A percentile compares a stretch with the other conserved stretches of the same genome.
Conservation (phyloP, 768 basidiomycete species). For the Boletus reticuloceps region DNA sequence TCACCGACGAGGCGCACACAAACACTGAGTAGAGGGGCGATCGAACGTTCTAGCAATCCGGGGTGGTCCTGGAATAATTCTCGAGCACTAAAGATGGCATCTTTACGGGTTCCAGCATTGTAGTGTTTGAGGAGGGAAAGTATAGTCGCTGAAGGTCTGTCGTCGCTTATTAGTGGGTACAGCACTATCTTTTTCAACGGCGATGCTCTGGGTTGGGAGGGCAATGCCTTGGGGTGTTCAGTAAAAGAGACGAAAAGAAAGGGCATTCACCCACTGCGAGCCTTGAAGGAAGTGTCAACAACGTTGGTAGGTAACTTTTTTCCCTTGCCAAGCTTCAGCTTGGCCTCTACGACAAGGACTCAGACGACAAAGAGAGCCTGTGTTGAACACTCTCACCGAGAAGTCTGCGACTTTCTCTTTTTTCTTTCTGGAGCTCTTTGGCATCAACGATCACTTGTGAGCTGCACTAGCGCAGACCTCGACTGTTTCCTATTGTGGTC, state of each 20-base stretch:
- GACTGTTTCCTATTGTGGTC: conserved; percentile 9
- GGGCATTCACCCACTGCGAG: conserved; percentile 63
- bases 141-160: conserved; percentile 73
- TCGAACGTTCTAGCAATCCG: conserved; percentile 46
- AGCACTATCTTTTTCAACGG: conserved; percentile 48
- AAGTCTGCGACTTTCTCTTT: conserved; percentile 90
- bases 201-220: conserved; percentile 81
- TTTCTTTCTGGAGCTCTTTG: conserved; percentile 83
- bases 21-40: conserved; percentile 55
- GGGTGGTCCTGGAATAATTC: conserved; percentile 70
- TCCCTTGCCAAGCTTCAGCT: conserved; percentile 94
- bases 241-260: background rate
- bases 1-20: conserved; percentile 76
- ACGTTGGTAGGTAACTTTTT: conserved; percentile 81
- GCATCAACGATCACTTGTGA: conserved; percentile 45
- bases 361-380: background rate
- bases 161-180: conserved; percentile 75
- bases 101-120: conserved; percentile 71
- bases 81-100: conserved; percentile 68
- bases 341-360: conserved; percentile 65
- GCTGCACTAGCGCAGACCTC: background rate
- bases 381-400: conserved; percentile 43
- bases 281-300: conserved; percentile 94
- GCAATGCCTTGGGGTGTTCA: conserved; percentile 66
- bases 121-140: conserved; percentile 81